Percentiles rank a stretch among this genome's conserved stretches.
These are phyloP conservation scores for Alternaria hordeiaustralica DNA, from an alignment of 2,329 filamentous ascomycete genomes.

Conservation along the genomic window DNA sequence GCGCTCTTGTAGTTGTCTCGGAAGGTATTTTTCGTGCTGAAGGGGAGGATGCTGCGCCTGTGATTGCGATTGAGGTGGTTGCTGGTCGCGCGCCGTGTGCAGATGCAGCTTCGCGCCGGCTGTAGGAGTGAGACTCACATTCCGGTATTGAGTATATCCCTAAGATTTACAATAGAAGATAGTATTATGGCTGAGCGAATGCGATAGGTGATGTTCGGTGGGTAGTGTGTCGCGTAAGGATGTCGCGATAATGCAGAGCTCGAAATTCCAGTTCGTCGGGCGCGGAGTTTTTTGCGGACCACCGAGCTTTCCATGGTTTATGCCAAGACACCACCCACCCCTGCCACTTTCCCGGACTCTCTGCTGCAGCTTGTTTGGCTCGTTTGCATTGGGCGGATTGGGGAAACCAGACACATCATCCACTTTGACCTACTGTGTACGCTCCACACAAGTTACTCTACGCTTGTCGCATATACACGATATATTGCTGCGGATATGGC, in stretches of 20 bases:
- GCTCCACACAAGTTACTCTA: not conserved
- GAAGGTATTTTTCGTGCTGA: no score
- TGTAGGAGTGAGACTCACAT: not conserved
- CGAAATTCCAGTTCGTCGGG: slow-evolving; percentile 13
- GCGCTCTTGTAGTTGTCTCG: not conserved
- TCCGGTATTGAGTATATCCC: not conserved
- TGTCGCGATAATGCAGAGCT: slow-evolving; percentile 6
- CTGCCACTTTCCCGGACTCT: not conserved
- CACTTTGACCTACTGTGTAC: slow-evolving; percentile 16
- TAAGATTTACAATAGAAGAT: not conserved
- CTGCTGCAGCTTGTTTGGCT: not conserved
- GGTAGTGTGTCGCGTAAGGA: slow-evolving; percentile 1
- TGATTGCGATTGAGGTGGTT: not conserved
- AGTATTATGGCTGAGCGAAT: not conserved
- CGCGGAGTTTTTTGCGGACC: slow-evolving; percentile 33
- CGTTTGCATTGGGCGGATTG: slow-evolving; percentile 12
- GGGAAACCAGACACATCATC: slow-evolving; percentile 15
- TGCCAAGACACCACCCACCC: slow-evolving; percentile 2
- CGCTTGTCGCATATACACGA: not conserved
- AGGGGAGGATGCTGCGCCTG: not conserved
- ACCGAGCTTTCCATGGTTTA: slow-evolving; percentile 14
- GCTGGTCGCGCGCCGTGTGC: not conserved
- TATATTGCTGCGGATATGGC: slow-evolving; percentile 28
- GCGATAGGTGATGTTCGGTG: not conserved
- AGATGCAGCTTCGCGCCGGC: not conserved